A percentile compares a stretch with the other conserved stretches of the same genome.
Conservation (phyloP, 768 basidiomycete genomes). For the Podaxis sp. region DNA sequence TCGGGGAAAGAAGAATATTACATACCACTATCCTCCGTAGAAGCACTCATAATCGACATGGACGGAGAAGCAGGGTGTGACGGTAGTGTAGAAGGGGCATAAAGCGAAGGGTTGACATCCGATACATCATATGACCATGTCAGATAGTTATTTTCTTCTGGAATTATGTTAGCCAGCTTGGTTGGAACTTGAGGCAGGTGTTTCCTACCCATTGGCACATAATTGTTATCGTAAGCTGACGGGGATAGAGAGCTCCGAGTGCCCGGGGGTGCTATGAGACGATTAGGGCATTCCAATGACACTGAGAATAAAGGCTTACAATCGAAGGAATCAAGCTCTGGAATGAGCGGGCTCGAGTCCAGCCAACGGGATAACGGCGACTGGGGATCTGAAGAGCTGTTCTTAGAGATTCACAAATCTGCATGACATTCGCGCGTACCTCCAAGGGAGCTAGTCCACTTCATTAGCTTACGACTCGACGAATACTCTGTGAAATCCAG, state of each 20-base stretch:
- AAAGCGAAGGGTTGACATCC: conserved; percentile 23
- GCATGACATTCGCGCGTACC: background rate
- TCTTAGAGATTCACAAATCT: background rate
- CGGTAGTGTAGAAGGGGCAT: conserved; percentile 5
- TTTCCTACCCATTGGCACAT: conserved; percentile 7
- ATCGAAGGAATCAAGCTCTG: conserved; percentile 28
- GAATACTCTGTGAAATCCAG: background rate
- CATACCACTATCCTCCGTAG: conserved; percentile 34
- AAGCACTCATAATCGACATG: conserved; percentile 30
- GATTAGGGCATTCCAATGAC: background rate
- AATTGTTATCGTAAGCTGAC: background rate
- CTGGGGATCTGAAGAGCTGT: conserved; percentile 18
- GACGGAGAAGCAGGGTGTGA: conserved; percentile 26
- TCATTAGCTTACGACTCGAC: background rate
- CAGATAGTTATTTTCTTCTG: conserved; percentile 23
- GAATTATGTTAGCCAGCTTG: background rate
- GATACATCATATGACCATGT: conserved; percentile 29
- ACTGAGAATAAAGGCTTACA: background rate
- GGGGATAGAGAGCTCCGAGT: conserved; percentile 8
- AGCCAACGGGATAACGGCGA: conserved; percentile 27
- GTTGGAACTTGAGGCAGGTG: background rate
- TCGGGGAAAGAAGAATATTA: conserved; percentile 4
- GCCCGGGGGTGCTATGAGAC: background rate
- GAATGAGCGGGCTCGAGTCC: conserved; percentile 21
- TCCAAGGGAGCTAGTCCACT: background rate